Base-by-base conservation (phyloP, 805 yeast genomes). In the Zygosaccharomyces pseudorouxii region DNA sequence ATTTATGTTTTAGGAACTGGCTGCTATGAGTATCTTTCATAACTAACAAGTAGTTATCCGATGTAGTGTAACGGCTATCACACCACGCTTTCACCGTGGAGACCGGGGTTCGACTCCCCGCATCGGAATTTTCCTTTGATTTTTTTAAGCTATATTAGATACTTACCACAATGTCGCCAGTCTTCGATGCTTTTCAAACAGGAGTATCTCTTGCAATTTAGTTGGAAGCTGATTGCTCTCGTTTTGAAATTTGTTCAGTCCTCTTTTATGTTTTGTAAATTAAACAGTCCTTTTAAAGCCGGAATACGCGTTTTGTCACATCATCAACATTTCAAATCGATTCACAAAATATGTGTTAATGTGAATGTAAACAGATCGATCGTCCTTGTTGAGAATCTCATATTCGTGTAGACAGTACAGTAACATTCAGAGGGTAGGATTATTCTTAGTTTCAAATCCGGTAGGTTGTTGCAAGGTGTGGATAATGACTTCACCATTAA, bases 91-190 rank as follows among this genome's bases (percentile, higher is more conserved):
- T 57, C 61, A 57, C 61, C 61, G 61, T 57, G 58, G 61, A 55
- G 58, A 57, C 59, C 61, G 55, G 61, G 61, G 61, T 57, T 57
- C 61, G 59, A 57, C 58, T 57, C 61, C 61, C 61, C 55, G 61
- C 50, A 55, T 57, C 60, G 60, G 62, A 55, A 55, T 44, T 33
- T 18, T 42, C 23, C 31, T 42, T 44, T n/a, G n/a, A n/a, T n/a
- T n/a, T n/a, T n/a, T n/a, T n/a, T n/a, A n/a, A n/a, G n/a, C n/a
- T n/a, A n/a, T n/a, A n/a, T n/a, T n/a, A n/a, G n/a, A n/a, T n/a
- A n/a, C n/a, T n/a, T n/a, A n/a, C n/a, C n/a, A n/a, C n/a, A n/a
- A n/a, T n/a, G n/a, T n/a, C n/a, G n/a, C n/a, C n/a, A n/a, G n/a
- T n/a, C n/a, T n/a, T n/a, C n/a, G n/a, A n/a, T n/a, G n/a, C n/a